Evolutionary conservation across 176 grass and related monocot genomes (phyloP), one percentile per base, ranked within the genome.

Genomic region (Urochloa ruziziensis): DNA sequence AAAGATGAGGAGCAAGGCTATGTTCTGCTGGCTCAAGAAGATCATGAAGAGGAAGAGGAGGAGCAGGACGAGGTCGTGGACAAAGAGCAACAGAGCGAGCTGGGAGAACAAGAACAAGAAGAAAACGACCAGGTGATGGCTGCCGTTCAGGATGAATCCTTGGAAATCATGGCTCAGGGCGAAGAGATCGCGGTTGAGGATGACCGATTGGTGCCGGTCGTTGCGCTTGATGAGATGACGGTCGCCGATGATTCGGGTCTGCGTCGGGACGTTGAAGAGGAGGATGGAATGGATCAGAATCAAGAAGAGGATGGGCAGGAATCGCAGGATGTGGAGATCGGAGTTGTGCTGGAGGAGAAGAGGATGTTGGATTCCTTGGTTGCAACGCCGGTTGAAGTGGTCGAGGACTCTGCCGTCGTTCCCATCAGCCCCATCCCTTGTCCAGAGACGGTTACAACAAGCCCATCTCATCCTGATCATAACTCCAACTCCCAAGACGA

Each of bases 271-370:
- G 43, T 11, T 30, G 39, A 70, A 34, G 81, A 87, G 77, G 73
- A 30, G 5, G 42, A 42, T 13, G 83, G 27, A 19, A 48, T 58
- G 64, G n/a, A n/a, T n/a, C n/a, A n/a, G n/a, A 1, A 58, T 29
- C 65, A 3, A 19, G 6, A 1, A 15, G 79, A 67, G 37, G 43
- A 32, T 16, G 79, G 77, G 42, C 74, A 24, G 34, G 85, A 89
- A 29, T 5, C 17, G 23, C 67, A 58, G 25, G 89, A 67, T 78
- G 77, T 89, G 42, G 88, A 89, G 35, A 77, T 75, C 35, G 70
- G 67, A 85, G 83, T 76, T 49, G 67, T 85, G 77, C 74, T 85
- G 68, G 84, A 92, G 84, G 90, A 91, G 77, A 90, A 94, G 82
- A 89, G 73, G 76, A 82, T 88, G 65, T 30, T 89, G 53, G 70